These are phyloP conservation scores for Triticum turgidum DNA, from an alignment of 176 grass and related monocot genomes.

Conservation along the genomic window DNA sequence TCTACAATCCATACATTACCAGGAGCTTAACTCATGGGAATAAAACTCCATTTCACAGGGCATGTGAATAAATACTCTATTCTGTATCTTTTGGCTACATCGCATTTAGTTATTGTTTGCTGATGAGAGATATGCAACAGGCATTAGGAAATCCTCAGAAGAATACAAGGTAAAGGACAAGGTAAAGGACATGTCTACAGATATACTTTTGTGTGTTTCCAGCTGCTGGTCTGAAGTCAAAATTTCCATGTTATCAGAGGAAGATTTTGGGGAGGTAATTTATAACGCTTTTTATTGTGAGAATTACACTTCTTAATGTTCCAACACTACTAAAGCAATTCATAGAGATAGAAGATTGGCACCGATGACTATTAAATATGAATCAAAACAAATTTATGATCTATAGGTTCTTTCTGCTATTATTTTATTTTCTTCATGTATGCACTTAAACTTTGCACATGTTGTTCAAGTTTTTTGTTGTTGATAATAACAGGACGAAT, in stretches of 20 bases:
- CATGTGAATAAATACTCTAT: neutral
- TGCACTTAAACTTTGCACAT: conserved; percentile 24
- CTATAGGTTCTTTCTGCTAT: neutral
- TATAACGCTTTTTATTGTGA: neutral
- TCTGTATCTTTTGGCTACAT: neutral
- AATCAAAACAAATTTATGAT: neutral
- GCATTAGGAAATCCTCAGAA: conserved; percentile 56
- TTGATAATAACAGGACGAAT: conserved; percentile 69
- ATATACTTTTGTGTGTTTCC: conserved; percentile 60
- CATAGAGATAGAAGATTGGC: neutral
- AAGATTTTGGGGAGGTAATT: conserved; percentile 82
- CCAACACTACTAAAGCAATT: conserved; percentile 9
- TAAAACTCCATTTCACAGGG: neutral
- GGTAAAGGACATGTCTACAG: conserved; percentile 43
- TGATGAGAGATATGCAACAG: conserved; percentile 42
- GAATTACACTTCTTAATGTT: neutral
- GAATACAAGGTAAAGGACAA: conserved; percentile 74
- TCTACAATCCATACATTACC: neutral
- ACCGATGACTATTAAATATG: neutral
- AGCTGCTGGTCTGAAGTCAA: conserved; percentile 54
- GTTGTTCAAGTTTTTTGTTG: conserved; percentile 12
- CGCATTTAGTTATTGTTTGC: conserved; percentile 23
- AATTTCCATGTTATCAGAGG: conserved; percentile 69
- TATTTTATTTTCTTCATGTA: neutral
- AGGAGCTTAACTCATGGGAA: neutral